A percentile compares a stretch with the other conserved stretches of the same genome.
Evolutionary conservation across 352 stramenopile genomes (phyloP).

Genomic region (Globisporangium yorkense): DNA sequence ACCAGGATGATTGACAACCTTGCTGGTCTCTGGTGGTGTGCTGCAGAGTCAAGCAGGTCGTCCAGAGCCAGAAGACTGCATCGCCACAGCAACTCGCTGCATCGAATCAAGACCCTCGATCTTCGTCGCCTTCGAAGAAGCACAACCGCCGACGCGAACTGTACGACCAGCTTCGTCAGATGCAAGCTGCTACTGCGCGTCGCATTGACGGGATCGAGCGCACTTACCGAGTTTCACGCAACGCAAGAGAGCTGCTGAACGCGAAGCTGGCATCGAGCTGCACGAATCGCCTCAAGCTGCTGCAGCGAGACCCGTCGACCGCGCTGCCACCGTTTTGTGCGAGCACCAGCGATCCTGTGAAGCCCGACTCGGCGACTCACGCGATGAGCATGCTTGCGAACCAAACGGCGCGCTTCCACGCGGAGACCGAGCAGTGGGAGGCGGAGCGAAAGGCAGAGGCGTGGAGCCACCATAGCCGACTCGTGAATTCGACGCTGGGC

Average conservation of each 20-base stretch:
- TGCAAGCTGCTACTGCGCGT: slow-evolving; percentile 20
- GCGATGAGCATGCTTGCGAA: background rate
- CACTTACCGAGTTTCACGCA: slow-evolving; percentile 8
- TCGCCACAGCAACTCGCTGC: background rate
- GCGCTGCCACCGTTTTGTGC: background rate
- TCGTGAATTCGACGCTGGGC: slow-evolving; percentile 24
- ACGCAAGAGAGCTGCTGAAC: slow-evolving; percentile 14
- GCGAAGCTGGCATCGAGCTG: slow-evolving; percentile 31
- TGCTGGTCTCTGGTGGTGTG: background rate
- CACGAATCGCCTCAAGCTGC: slow-evolving; percentile 28
- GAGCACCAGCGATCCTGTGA: slow-evolving; percentile 12
- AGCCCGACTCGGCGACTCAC: background rate
- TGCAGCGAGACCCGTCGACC: slow-evolving; percentile 6
- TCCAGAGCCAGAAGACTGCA: slow-evolving; percentile 1
- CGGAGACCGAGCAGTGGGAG: slow-evolving; percentile 8
- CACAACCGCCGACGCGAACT: slow-evolving; percentile 27
- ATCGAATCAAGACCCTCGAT: no score
- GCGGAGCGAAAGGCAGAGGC: slow-evolving; percentile 19
- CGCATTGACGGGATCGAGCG: slow-evolving; percentile 17
- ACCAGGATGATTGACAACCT: background rate
- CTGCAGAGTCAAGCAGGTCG: slow-evolving; percentile 12
- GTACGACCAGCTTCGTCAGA: slow-evolving; percentile 32
- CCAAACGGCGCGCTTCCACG: slow-evolving; percentile 10
- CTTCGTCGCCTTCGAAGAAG: slow-evolving; percentile 5
- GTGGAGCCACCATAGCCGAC: slow-evolving; percentile 32